Conservation (phyloP, 768 basidiomycete species). For the Pilatotrama ljubarskyi region DNA sequence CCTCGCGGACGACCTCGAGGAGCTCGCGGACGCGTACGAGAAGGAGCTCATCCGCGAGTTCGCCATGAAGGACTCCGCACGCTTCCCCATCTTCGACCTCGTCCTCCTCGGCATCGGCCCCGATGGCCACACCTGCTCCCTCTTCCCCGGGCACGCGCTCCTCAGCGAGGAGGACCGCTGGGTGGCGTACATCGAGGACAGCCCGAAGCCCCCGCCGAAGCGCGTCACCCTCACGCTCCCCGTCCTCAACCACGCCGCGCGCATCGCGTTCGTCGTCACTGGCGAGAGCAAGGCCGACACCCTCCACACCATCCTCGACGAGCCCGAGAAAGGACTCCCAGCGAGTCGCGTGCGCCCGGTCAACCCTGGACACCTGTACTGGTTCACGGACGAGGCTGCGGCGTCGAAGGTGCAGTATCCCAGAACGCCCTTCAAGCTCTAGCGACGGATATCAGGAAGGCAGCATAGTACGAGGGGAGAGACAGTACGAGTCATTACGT, state of each 20-base stretch:
- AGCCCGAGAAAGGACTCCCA: slow-evolving; percentile 78
- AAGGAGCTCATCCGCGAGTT: slow-evolving; percentile 86
- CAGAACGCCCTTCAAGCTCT: slow-evolving; percentile 59
- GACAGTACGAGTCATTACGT: neutral
- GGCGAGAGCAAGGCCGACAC: slow-evolving; percentile 83
- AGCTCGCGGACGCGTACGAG: slow-evolving; percentile 80
- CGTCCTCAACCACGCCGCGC: slow-evolving; percentile 85
- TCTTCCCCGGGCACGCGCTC: slow-evolving; percentile 92
- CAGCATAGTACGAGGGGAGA: neutral
- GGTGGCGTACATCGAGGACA: slow-evolving; percentile 92
- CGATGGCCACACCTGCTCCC: slow-evolving; percentile 97
- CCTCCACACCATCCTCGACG: slow-evolving; percentile 72
- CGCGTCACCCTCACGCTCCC: slow-evolving; percentile 92
- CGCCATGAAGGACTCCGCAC: slow-evolving; percentile 88
- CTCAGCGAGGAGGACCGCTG: slow-evolving; percentile 87
- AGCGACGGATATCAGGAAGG: slow-evolving; percentile 15
- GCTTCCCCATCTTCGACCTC: slow-evolving; percentile 97
- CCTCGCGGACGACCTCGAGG: slow-evolving; percentile 72
- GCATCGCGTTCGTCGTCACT: slow-evolving; percentile 86
- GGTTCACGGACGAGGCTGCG: slow-evolving; percentile 93
- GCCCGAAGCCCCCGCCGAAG: slow-evolving; percentile 88
- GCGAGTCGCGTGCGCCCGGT: slow-evolving; percentile 78
- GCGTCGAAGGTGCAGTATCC: slow-evolving; percentile 59
- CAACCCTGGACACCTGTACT: slow-evolving; percentile 82
- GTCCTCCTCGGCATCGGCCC: slow-evolving; percentile 96